A percentile compares a stretch with the other conserved stretches of the same genome.
phyloP scores from a whole-genome alignment of 148 eudicot species.

The Rhododendron simsii region DNA sequence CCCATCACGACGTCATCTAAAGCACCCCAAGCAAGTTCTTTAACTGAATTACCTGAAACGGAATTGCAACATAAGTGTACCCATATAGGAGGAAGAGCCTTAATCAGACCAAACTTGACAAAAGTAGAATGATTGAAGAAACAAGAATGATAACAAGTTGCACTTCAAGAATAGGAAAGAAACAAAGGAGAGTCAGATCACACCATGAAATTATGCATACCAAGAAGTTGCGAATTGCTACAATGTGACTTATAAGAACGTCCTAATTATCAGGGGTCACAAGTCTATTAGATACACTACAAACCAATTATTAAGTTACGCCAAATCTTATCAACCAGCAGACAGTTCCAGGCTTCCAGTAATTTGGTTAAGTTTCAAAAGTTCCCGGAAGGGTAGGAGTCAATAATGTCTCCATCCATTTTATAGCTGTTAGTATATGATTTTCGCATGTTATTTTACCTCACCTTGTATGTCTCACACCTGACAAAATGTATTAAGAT shows the following conservation, averaged over 20 bases:
- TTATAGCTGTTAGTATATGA: background rate
- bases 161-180: background rate
- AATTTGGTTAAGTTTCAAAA: background rate
- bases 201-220: background rate
- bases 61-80: background rate
- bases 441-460: background rate
- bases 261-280: background rate
- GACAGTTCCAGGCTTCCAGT: background rate
- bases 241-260: background rate
- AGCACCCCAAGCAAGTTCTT: slow-evolving; percentile 95
- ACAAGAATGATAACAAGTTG: background rate
- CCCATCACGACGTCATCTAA: slow-evolving; percentile 99
- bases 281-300: background rate
- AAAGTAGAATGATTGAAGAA: background rate
- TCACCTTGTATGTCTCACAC: background rate
- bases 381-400: background rate
- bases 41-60: slow-evolving; percentile 52
- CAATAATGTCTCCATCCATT: background rate
- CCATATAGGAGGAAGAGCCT: background rate
- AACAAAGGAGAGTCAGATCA: background rate
- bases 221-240: background rate
- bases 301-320: background rate
- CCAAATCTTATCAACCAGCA: background rate
- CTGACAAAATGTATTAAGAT: background rate
- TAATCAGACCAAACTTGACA: background rate